Conservation (phyloP, 139 green algal species). For the Chlamydomonas sp. region DNA sequence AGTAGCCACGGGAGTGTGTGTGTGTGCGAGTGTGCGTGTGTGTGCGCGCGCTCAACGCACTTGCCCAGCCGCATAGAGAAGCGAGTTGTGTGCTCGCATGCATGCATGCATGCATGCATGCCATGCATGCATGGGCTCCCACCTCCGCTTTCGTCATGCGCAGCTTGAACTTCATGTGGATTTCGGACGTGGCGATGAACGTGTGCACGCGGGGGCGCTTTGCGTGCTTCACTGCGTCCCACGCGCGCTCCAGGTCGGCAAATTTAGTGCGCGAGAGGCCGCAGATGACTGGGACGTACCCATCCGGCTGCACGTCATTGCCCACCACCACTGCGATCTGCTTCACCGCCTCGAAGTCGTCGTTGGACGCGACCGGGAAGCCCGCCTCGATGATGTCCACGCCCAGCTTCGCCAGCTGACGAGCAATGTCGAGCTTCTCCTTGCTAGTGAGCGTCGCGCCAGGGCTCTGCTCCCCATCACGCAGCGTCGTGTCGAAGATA, state of each 20-base stretch:
- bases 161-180: conserved; percentile 83
- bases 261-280: conserved; percentile 79
- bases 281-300: conserved; percentile 98
- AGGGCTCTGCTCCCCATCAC: conserved; percentile 93
- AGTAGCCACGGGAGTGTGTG: no score
- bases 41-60: no score
- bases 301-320: conserved; percentile 66
- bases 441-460: conserved; percentile 89
- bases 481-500: conserved; percentile 98
- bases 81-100: no score
- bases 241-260: conserved; percentile 76
- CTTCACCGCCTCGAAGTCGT: conserved; percentile 93
- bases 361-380: conserved; percentile 92
- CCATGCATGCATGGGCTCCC: no score
- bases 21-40: no score
- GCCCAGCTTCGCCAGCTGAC: conserved; percentile 86
- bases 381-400: conserved; percentile 99
- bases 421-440: conserved; percentile 96
- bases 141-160: conserved; percentile 6
- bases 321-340: conserved; percentile 88
- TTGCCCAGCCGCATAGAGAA: no score
- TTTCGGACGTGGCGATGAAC: conserved; percentile 93
- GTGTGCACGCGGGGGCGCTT: conserved; percentile 88
- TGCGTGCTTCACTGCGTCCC: conserved; percentile 82
- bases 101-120: no score